Base-by-base conservation (phyloP, 1,284 basidiomycete species). In the Pascua guehoae region DNA sequence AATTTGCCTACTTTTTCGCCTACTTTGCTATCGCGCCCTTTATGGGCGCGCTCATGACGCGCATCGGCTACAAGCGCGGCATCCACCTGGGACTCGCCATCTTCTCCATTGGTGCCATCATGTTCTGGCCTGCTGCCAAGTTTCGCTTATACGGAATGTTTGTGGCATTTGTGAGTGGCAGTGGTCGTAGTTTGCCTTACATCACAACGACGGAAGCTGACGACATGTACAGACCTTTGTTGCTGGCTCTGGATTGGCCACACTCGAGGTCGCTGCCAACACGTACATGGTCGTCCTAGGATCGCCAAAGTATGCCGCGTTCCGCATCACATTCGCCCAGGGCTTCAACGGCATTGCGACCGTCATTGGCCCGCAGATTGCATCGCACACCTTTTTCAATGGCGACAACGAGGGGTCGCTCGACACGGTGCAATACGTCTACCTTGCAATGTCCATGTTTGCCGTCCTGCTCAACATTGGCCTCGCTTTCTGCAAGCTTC, bases 281-380 rank as follows among this genome's bases (percentile, higher is more conserved):
- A 62, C 65, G 9, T 71, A 70, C 56, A 72, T 72, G 47, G 54
- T 57, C 5, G 62, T 72, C 10, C 59, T 72, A 0, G 71, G 71
- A 14, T 62, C 66, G 4, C 66, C 71, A 15, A 55, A 65, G 49
- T 46, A 57, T 43, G 64, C 68, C 2, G 66, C 68, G 3, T 58
- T 70, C 44, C 62, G 71, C 11, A 55, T 72, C 18, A 66, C 65
- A n/a, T 56, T 71, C 14, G 69, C 69, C 1, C 67, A 71, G 54
- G 56, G 46, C 2, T 71, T 71, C 66, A 71, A 71, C 53, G 71
- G 71, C 12, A 66, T 73, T 24, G 69, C 71, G 1, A 70, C 69
- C 0, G 67, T 71, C 40, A 44, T 73, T 24, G 69, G 70, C 11
- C 70, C 70, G 1, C 45, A 64, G 45, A 66, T 71, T 42, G 69